phyloP scores from a whole-genome alignment of 2,329 filamentous ascomycete genomes.

The Mycosphaerella sp. region DNA sequence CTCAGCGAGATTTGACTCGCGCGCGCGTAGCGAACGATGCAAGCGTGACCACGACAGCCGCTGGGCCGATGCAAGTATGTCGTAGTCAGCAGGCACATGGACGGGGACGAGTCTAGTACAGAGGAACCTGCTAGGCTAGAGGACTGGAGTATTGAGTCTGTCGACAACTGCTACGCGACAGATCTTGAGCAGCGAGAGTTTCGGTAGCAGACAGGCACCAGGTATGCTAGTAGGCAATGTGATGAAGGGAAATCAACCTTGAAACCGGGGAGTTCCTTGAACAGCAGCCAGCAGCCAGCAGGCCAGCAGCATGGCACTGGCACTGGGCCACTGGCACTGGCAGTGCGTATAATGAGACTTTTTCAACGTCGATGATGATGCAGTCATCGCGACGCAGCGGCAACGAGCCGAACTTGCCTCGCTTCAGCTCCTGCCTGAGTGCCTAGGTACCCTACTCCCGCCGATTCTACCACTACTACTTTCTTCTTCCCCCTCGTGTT shows the following conservation, averaged over 20 bases:
- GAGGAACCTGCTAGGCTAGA: too few relatives aligned
- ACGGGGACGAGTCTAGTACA: too few relatives aligned
- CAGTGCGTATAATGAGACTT: not conserved
- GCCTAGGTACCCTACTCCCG: too few relatives aligned
- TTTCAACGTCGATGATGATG: not conserved
- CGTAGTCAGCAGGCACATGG: not conserved
- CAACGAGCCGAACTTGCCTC: slow-evolving; percentile 6
- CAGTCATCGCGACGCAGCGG: not conserved
- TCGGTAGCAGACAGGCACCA: not conserved
- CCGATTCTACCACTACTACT: not conserved
- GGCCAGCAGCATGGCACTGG: not conserved
- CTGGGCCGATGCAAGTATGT: not conserved
- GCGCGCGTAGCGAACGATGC: too few relatives aligned
- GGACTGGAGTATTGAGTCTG: not conserved
- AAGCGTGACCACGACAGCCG: not conserved
- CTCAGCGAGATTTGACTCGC: not conserved
- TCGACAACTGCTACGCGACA: not conserved
- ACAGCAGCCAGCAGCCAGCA: not conserved
- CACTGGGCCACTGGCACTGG: too few relatives aligned
- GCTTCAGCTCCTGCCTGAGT: not conserved
- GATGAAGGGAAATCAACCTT: not conserved
- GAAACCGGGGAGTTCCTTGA: not conserved
- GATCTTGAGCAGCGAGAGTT: not conserved
- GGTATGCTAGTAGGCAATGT: not conserved
- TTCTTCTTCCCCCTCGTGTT: slow-evolving; percentile 4